Percentiles rank a stretch among this genome's conserved stretches.
Evolutionary conservation across 2,329 filamentous ascomycete genomes (phyloP).

Genomic region (Phoma sp.): DNA sequence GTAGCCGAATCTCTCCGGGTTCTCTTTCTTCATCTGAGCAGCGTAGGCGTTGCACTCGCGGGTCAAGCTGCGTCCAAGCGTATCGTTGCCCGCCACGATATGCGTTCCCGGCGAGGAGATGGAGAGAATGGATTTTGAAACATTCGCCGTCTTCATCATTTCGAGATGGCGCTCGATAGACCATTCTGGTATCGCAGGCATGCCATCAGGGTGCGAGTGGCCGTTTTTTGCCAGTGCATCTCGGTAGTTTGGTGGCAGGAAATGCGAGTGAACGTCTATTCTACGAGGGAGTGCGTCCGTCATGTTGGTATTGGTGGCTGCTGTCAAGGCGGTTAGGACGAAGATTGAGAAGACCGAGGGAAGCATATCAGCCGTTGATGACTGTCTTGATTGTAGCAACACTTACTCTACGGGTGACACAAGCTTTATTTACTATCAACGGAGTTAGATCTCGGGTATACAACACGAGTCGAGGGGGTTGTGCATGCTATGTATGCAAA

Average conservation of each 20-base stretch:
- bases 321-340: not conserved
- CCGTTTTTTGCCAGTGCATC: slow-evolving; percentile 50
- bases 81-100: slow-evolving; percentile 50
- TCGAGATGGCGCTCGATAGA: slow-evolving; percentile 54
- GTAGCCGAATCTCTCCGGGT: slow-evolving; percentile 56
- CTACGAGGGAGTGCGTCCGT: slow-evolving; percentile 30
- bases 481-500: not conserved
- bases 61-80: slow-evolving; percentile 47
- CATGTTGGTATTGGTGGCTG: slow-evolving; percentile 20
- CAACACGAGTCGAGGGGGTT: not conserved
- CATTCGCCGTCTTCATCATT: slow-evolving; percentile 58
- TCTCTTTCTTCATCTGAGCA: slow-evolving; percentile 45
- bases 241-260: slow-evolving; percentile 53
- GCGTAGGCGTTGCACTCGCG: slow-evolving; percentile 53
- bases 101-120: slow-evolving; percentile 62
- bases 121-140: slow-evolving; percentile 61
- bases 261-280: slow-evolving; percentile 59
- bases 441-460: not conserved
- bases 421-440: not conserved
- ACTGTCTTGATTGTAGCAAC: not conserved
- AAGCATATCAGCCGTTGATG: not conserved
- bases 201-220: slow-evolving; percentile 56
- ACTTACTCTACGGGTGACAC: not conserved
- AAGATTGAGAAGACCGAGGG: not conserved
- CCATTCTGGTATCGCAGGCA: slow-evolving; percentile 59